These are phyloP conservation scores for Aspergillus sparsus DNA, from an alignment of 495 filamentous ascomycete genomes.

Conservation along the genomic window DNA sequence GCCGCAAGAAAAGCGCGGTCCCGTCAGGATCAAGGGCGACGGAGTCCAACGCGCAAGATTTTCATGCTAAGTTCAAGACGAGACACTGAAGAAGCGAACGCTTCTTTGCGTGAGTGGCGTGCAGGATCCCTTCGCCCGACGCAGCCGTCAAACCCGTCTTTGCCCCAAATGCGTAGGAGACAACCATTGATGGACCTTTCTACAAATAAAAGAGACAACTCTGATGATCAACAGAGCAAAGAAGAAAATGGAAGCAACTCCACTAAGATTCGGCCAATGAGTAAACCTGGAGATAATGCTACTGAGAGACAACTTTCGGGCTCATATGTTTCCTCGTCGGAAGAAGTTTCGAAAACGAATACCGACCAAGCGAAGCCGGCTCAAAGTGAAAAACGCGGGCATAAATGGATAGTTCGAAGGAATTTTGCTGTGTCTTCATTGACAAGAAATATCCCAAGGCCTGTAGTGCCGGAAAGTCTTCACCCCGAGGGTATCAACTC, in stretches of 20 bases:
- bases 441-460: conserved; percentile 32
- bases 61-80: conserved; percentile 67
- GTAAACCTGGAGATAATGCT: conserved; percentile 4
- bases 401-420: conserved; percentile 42
- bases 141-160: conserved; percentile 27
- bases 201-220: conserved; percentile 19
- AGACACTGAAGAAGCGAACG: conserved; percentile 76
- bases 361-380: conserved; percentile 1
- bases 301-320: conserved; percentile 6
- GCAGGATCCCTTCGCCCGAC: conserved; percentile 62
- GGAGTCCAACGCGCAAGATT: conserved; percentile 73
- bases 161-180: conserved; percentile 24
- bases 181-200: conserved; percentile 27
- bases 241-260: conserved; percentile 9
- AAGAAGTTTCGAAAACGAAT: conserved; percentile 5
- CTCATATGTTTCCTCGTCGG: conserved; percentile 5
- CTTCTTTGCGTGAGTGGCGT: conserved; percentile 72
- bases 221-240: conserved; percentile 12
- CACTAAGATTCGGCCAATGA: neutral
- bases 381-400: conserved; percentile 28
- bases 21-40: conserved; percentile 63
- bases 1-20: conserved; percentile 70
- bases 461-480: conserved; percentile 45
- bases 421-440: conserved; percentile 40
- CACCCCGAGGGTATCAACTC: conserved; percentile 23